Evolutionary conservation across 2,329 filamentous ascomycete genomes (phyloP).

Genomic region (Pestalotiopsis sp.): DNA sequence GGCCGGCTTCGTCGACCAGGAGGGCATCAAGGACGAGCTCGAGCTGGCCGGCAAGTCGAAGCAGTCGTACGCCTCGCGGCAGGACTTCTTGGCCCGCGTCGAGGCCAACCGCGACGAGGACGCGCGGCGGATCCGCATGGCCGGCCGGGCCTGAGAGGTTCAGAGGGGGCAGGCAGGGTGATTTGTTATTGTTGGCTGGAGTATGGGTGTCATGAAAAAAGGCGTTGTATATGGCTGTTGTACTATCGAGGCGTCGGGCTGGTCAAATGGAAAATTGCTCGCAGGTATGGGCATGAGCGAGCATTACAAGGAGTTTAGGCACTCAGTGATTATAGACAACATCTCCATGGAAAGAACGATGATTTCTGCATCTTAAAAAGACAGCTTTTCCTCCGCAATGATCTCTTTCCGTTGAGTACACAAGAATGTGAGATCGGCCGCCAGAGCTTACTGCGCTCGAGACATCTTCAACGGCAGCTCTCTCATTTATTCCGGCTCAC

Average conservation of each 20-base stretch:
- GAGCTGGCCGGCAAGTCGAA: slow-evolving; percentile 67
- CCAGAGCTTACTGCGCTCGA: no score
- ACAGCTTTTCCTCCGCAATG: not conserved
- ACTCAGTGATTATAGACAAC: not conserved
- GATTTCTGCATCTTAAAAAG: not conserved
- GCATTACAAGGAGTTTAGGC: not conserved
- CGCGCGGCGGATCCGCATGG: slow-evolving; percentile 54
- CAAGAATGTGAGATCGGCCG: no score
- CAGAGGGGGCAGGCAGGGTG: not conserved
- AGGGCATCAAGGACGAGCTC: slow-evolving; percentile 71
- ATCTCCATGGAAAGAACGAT: not conserved
- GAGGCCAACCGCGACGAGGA: slow-evolving; percentile 66
- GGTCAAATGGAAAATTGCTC: not conserved
- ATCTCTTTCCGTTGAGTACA: no score
- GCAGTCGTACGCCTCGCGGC: slow-evolving; percentile 61
- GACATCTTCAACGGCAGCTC: not conserved
- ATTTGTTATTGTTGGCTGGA: not conserved
- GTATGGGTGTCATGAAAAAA: not conserved
- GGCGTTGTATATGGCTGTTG: not conserved
- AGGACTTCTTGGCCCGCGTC: slow-evolving; percentile 68
- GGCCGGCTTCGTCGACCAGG: slow-evolving; percentile 72
- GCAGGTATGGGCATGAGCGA: not conserved
- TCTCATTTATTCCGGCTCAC: not conserved
- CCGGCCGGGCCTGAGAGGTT: slow-evolving; percentile 30
- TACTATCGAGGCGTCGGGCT: not conserved